Conservation (phyloP, 306 rosid genomes). For the Gastrolobium villosum region DNA sequence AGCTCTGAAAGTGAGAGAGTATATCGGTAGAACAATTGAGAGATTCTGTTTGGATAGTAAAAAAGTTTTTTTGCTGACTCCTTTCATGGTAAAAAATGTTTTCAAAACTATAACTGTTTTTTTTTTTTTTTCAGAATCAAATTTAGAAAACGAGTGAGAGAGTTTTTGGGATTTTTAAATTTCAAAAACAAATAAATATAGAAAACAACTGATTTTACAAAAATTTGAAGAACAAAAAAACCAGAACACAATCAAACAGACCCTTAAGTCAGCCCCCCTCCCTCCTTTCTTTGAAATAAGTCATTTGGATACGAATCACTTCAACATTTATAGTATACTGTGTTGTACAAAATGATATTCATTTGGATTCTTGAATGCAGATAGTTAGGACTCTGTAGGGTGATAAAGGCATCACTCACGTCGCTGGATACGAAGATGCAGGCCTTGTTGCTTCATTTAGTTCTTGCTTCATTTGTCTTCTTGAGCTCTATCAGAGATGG, state of each 20-base stretch:
- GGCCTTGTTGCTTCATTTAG: conserved; percentile 54
- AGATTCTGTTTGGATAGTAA: too few species aligned
- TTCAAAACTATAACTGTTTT: too few species aligned
- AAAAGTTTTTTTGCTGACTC: too few species aligned
- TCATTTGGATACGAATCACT: neutral
- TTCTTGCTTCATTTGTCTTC: conserved; percentile 60
- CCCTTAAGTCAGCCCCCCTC: neutral
- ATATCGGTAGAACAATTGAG: too few species aligned
- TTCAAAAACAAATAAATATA: too few species aligned
- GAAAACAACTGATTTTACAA: too few species aligned
- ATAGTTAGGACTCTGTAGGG: conserved; percentile 41
- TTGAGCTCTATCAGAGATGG: conserved; percentile 57
- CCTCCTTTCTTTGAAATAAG: neutral
- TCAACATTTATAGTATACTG: neutral
- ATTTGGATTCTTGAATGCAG: conserved; percentile 50
- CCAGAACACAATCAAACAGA: too few species aligned
- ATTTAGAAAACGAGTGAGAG: too few species aligned
- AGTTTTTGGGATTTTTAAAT: neutral
- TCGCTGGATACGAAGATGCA: conserved; percentile 49
- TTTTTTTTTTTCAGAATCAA: too few species aligned
- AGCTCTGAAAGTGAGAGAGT: too few species aligned
- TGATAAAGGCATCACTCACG: conserved; percentile 45
- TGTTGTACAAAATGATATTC: neutral
- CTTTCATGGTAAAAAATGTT: too few species aligned
- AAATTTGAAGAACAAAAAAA: too few species aligned